Base-by-base conservation (phyloP, 2,329 filamentous ascomycete genomes). In the Cytospora chrysosperma region DNA sequence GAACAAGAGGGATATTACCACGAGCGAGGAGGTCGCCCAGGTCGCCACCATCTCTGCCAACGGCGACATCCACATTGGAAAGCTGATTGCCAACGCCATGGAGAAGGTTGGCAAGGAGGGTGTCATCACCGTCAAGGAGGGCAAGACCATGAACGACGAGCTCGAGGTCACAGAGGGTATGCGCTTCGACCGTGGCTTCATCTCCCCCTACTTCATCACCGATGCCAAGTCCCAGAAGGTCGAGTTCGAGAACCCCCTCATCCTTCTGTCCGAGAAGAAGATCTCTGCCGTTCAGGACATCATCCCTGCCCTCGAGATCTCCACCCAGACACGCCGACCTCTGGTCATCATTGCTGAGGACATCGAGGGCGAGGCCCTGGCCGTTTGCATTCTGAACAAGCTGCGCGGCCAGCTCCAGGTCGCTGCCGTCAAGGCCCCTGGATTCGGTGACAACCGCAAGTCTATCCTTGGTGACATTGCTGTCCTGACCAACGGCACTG, bases 71-170 rank as follows among this genome's bases (percentile, higher is more conserved):
- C 93, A 97, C 81, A 92, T 99, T 74, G 95, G 95, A 73, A 89
- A 92, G 81, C 87, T 99, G 76, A 95, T 99, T 78, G 93, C 95
- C 76, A 97, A 88, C 76, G 95, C 95, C 72, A 99, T 99, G 95
- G 95, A 99, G 87, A 97, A 96, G 87, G 95, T 99, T 68, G 95
- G 95, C 80, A 99, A 99, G 87, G 95, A 99, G 84, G 95, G 95
- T 85, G 95, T 99, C 75, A 99, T 99, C 79, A 99, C 95, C 64
- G 94, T 98, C 75, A 99, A 99, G 90, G 95, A 99, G 86, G 95
- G 95, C 77, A 99, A 98, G 90, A 98, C 95, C 66, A 89, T 96
- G 75, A 88, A 91, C 73, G 95, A 99, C 72, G 95, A 99, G 87
- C 90, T 99, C 62, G 95, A 99, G 83, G 89, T 99, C 67, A 99